Evolutionary conservation across 176 grass and related monocot species (phyloP).

Genomic region (Chloris gayana): DNA sequence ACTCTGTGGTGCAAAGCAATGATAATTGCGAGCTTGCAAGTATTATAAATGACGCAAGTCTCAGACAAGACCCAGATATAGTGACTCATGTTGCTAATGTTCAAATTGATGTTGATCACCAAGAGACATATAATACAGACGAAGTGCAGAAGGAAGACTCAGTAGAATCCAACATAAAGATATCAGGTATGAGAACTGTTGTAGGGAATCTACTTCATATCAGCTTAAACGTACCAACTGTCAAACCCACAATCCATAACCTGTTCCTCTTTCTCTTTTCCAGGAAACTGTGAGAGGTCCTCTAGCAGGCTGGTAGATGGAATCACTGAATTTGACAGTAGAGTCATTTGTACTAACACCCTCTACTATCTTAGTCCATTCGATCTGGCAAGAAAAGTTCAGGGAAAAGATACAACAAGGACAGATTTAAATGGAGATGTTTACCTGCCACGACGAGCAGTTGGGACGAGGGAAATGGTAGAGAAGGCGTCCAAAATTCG

Average conservation of each 20-base stretch:
- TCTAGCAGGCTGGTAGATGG: conserved; percentile 1
- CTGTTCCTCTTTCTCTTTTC: not conserved
- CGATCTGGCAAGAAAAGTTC: not conserved
- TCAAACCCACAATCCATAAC: not conserved
- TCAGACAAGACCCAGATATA: not conserved
- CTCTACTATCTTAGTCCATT: conserved; percentile 33
- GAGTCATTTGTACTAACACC: conserved; percentile 21
- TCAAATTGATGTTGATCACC: not conserved
- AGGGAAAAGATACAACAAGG: conserved; percentile 12
- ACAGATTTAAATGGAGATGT: not conserved
- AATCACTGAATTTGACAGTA: conserved; percentile 3
- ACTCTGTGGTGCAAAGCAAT: not conserved
- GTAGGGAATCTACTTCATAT: not conserved
- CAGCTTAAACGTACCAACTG: not conserved
- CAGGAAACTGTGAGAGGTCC: not conserved
- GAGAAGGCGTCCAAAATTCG: conserved; percentile 8
- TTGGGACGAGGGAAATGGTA: conserved; percentile 31
- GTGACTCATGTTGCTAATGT: not conserved
- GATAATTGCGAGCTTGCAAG: conserved; percentile 15
- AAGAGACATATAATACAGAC: not conserved
- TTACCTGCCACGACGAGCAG: conserved; percentile 27
- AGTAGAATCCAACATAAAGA: not conserved
- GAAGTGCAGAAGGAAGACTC: not conserved
- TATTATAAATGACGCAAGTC: not conserved
- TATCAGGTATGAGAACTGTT: conserved; percentile 24